Percentiles rank a stretch among this genome's conserved stretches.
phyloP scores from a whole-genome alignment of 345 rosid genomes.

The Nasturtium officinale region DNA sequence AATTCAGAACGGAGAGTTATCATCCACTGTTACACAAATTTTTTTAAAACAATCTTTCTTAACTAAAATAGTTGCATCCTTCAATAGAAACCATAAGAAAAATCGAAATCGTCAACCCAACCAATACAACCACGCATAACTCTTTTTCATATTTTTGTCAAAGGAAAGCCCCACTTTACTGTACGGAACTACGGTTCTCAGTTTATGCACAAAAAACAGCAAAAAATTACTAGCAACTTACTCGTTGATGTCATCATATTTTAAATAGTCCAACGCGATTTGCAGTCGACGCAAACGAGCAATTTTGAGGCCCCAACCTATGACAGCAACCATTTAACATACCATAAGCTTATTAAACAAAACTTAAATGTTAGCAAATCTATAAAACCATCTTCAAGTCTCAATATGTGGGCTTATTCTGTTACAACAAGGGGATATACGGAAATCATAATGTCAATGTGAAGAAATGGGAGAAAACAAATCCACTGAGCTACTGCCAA shows the following conservation, averaged over 20 bases:
- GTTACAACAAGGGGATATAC: slow-evolving; percentile 7
- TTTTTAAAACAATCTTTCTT: slow-evolving; percentile 19
- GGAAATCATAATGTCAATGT: slow-evolving; percentile 16
- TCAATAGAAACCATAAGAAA: slow-evolving; percentile 26
- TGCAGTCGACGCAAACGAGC: slow-evolving; percentile 83
- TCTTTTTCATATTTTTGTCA: background rate
- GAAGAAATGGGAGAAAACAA: slow-evolving; percentile 12
- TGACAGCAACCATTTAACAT: slow-evolving; percentile 39
- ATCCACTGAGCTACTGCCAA: slow-evolving; percentile 3
- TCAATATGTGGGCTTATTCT: slow-evolving; percentile 20
- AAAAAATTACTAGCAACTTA: slow-evolving; percentile 48
- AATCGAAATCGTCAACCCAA: slow-evolving; percentile 14
- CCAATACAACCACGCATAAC: slow-evolving; percentile 12
- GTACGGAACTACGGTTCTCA: slow-evolving; percentile 20
- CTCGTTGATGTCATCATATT: slow-evolving; percentile 84
- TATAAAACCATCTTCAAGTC: slow-evolving; percentile 28
- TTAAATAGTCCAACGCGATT: slow-evolving; percentile 78
- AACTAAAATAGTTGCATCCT: slow-evolving; percentile 10
- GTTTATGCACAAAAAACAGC: slow-evolving; percentile 6
- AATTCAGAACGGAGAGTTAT: slow-evolving; percentile 26
- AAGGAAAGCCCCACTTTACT: slow-evolving; percentile 5
- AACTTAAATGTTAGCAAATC: slow-evolving; percentile 19
- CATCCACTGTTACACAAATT: slow-evolving; percentile 4
- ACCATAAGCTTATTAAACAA: slow-evolving; percentile 30
- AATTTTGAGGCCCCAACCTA: slow-evolving; percentile 88